phyloP scores from a whole-genome alignment of 495 filamentous ascomycete genomes.

The Xylaria telfairii region DNA sequence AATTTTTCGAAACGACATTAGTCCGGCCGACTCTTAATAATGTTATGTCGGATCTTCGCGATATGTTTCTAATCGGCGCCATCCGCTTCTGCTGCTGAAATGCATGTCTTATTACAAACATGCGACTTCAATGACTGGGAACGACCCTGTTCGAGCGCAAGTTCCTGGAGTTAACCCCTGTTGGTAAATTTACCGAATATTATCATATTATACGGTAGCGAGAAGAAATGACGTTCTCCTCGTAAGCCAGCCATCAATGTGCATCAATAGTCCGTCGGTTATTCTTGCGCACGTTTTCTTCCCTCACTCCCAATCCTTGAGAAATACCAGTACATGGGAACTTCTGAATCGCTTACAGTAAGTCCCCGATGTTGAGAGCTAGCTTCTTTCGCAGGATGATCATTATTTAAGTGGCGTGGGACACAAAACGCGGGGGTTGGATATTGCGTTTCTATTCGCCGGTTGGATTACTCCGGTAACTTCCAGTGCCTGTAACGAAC shows the following conservation, averaged over 20 bases:
- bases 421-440: conserved; percentile 24
- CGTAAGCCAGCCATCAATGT: background rate
- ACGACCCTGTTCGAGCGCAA: background rate
- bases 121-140: background rate
- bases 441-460: conserved; percentile 19
- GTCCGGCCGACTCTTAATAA: background rate
- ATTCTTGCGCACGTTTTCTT: conserved; percentile 1
- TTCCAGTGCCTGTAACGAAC: background rate
- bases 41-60: conserved; percentile 5
- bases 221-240: background rate
- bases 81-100: background rate
- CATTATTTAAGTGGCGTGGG: conserved; percentile 19
- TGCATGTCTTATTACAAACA: background rate
- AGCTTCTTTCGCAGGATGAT: conserved; percentile 1
- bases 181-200: background rate
- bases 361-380: background rate
- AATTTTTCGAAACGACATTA: conserved; percentile 11
- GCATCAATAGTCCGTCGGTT: background rate
- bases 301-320: background rate
- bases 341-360: background rate
- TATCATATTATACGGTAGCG: background rate
- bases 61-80: background rate
- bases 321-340: conserved; percentile 1
- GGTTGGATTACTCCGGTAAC: background rate
- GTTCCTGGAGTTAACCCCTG: background rate